phyloP scores from a whole-genome alignment of 176 grass and related monocot genomes.

The Rhynchospora pubera region DNA sequence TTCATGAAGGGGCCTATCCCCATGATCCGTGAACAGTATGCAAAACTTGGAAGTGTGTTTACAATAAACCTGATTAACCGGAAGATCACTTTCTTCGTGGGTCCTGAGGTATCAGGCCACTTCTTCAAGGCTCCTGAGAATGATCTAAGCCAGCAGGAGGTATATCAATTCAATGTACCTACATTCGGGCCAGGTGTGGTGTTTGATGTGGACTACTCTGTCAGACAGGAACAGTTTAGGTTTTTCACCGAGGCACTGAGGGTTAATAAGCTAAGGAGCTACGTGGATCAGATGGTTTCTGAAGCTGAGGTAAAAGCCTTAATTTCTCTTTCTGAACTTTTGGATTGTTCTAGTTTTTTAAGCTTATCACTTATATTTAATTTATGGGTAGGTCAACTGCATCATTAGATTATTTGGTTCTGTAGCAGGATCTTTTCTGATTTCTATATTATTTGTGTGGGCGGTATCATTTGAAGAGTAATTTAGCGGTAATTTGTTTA shows the following conservation, averaged over 20 bases:
- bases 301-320: constrained; percentile 59
- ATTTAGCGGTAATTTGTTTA: not conserved
- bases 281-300: constrained; percentile 71
- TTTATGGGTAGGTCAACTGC: not conserved
- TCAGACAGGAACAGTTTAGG: constrained; percentile 86
- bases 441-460: not conserved
- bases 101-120: constrained; percentile 70
- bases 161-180: constrained; percentile 83
- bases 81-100: constrained; percentile 77
- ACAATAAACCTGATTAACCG: constrained; percentile 51
- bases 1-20: constrained; percentile 76
- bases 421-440: not conserved
- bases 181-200: constrained; percentile 80
- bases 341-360: not conserved
- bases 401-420: constrained; percentile 14
- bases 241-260: constrained; percentile 84
- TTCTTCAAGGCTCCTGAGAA: constrained; percentile 83
- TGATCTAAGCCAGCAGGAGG: constrained; percentile 94
- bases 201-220: constrained; percentile 69
- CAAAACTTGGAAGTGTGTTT: constrained; percentile 76
- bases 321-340: not conserved
- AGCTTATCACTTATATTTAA: not conserved
- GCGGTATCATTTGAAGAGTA: not conserved
- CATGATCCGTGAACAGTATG: constrained; percentile 72
- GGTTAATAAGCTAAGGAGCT: constrained; percentile 63